Conservation (phyloP, 2,329 filamentous ascomycete species). For the Coniochaeta sp. region DNA sequence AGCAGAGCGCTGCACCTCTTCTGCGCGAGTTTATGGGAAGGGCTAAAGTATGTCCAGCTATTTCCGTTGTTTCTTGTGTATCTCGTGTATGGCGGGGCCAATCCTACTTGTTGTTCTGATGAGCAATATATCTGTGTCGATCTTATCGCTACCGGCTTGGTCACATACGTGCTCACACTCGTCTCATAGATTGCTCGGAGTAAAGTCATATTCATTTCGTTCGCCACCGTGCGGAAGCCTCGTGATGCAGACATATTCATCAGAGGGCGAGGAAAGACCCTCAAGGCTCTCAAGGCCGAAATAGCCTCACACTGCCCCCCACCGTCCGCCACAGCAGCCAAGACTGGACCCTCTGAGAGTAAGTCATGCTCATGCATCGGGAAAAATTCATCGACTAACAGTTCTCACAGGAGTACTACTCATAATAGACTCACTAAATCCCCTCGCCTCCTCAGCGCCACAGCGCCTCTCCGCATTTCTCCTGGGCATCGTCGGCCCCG, state of each 20-base stretch:
- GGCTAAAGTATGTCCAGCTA: constrained; percentile 52
- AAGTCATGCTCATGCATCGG: constrained; percentile 15
- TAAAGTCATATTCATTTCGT: constrained; percentile 70
- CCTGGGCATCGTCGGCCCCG: constrained; percentile 57
- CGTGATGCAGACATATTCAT: constrained; percentile 61
- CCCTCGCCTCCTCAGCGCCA: constrained; percentile 46
- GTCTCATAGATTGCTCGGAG: constrained; percentile 48
- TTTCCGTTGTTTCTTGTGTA: neutral
- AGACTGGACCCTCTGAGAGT: constrained; percentile 33
- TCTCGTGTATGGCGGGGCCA: neutral
- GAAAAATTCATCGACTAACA: constrained; percentile 8
- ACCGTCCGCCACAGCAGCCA: constrained; percentile 25
- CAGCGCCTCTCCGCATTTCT: constrained; percentile 61
- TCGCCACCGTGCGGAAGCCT: constrained; percentile 62
- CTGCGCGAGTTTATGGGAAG: constrained; percentile 66
- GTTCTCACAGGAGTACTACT: constrained; percentile 56
- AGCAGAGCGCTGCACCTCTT: constrained; percentile 68
- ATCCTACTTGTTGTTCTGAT: neutral
- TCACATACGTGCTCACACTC: constrained; percentile 4
- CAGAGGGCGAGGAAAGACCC: constrained; percentile 50
- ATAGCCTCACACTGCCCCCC: constrained; percentile 45
- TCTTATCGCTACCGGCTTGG: neutral
- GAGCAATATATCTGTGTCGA: neutral
- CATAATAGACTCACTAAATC: constrained; percentile 72
- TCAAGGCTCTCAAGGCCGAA: constrained; percentile 50